Base-by-base conservation (phyloP, 768 basidiomycete species). In the Macrolepiota albuminosa region DNA sequence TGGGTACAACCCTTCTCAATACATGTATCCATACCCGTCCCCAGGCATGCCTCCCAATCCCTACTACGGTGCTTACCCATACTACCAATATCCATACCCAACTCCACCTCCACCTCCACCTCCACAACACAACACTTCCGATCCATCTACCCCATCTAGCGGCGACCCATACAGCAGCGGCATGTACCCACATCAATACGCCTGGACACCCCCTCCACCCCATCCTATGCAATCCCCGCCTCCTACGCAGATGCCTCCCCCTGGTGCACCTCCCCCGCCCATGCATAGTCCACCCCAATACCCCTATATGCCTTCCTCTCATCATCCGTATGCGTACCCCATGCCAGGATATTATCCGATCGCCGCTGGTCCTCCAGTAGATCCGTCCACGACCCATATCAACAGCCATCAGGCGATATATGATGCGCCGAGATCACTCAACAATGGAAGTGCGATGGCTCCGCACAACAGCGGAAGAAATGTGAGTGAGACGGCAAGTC, bases 1-100 rank as follows among this genome's bases (percentile, higher is more conserved):
- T 56, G 76, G 74, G 60, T 83, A 80, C 68, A 72, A 80, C 63
- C 79, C 81, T 58, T 56, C 76, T 43, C 75, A 78, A 59, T 86
- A 83, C 69, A 69, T 75, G 43, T 86, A 84, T 67, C 75, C 80
- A 16, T 78, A 80, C 61, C 75, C 78, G 56, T 77, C 79, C 50
- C 78, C 79, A 47, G 72, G 60, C 52, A 76, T 71, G 70, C 78
- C 67, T 61, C 77, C 66, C 73, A 71, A 67, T 61, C 71, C 77
- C 29, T 75, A 76, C 61, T 72, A 76, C 53, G 69, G 75, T n/a
- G 75, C 73, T 26, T 75, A 78, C 57, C 73, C 73, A 3, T 81
- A 79, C 61, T 78, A 76, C 59, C 69, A 71, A 2, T 69, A 76
- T 61, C 67, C 74, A 3, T 78, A 79, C 60, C 76, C 70, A 54